Percentiles rank a stretch among this genome's conserved stretches.
Evolutionary conservation across 768 basidiomycete genomes (phyloP).

Genomic region (Porphyrellus cyaneotinctus): DNA sequence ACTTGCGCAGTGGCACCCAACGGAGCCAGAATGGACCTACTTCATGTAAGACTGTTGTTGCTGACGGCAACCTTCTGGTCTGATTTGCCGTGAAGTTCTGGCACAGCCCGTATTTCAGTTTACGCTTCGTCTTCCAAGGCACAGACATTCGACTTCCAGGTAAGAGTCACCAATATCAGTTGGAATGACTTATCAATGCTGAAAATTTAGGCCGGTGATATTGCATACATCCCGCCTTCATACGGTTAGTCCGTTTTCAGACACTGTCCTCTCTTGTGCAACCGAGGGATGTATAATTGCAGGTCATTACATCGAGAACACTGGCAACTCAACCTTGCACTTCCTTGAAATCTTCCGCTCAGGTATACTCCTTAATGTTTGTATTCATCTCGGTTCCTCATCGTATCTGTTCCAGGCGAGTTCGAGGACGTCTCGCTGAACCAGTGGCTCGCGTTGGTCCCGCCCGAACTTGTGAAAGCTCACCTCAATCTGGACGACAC

Average conservation of each 20-base stretch:
- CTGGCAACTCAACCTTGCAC: slow-evolving; percentile 52
- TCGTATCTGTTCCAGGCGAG: slow-evolving; percentile 29
- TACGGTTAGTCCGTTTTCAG: slow-evolving; percentile 15
- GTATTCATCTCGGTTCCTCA: neutral
- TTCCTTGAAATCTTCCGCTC: slow-evolving; percentile 63
- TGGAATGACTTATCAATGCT: neutral
- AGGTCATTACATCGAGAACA: slow-evolving; percentile 70
- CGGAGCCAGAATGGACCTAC: slow-evolving; percentile 46
- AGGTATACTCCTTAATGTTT: slow-evolving; percentile 27
- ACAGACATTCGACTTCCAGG: slow-evolving; percentile 44
- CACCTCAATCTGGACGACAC: slow-evolving; percentile 55
- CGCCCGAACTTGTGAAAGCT: slow-evolving; percentile 55
- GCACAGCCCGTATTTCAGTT: slow-evolving; percentile 39
- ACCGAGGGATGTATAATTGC: neutral
- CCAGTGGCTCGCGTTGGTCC: slow-evolving; percentile 62
- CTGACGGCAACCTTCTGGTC: neutral
- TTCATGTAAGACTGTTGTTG: slow-evolving; percentile 30
- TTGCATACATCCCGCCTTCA: slow-evolving; percentile 24
- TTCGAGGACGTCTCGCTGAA: slow-evolving; percentile 56
- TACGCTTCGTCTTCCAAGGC: slow-evolving; percentile 41
- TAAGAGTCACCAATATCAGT: neutral
- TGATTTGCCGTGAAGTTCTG: slow-evolving; percentile 26
- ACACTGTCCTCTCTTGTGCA: neutral
- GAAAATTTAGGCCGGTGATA: slow-evolving; percentile 29
- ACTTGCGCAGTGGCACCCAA: slow-evolving; percentile 45